Evolutionary conservation across 192 early-diverging fungal species (phyloP).

Genomic region (Backusella tarrabulga): DNA sequence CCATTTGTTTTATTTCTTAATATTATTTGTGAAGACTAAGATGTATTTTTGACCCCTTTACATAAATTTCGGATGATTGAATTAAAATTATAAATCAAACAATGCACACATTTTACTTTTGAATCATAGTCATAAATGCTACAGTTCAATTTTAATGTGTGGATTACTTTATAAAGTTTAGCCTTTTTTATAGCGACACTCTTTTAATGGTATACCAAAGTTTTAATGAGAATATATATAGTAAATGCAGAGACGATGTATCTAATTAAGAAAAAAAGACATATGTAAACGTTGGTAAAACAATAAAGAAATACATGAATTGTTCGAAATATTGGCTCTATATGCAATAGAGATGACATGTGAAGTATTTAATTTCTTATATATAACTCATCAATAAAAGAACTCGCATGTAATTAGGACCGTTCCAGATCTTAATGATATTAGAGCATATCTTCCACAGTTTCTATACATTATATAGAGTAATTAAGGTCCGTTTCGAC

Average conservation of each 20-base stretch:
- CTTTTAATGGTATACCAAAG: not conserved
- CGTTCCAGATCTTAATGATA: not conserved
- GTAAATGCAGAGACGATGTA: too few species aligned
- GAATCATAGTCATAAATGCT: not conserved
- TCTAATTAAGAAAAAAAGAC: too few species aligned
- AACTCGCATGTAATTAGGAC: not conserved
- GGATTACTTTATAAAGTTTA: not conserved
- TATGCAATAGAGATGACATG: not conserved
- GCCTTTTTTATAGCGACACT: not conserved
- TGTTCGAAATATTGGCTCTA: too few species aligned
- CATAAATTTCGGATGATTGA: not conserved
- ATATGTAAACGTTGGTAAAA: too few species aligned
- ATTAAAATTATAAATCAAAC: slow-evolving; percentile 4
- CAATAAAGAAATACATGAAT: too few species aligned
- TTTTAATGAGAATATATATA: too few species aligned
- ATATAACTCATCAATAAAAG: not conserved
- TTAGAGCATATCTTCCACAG: not conserved
- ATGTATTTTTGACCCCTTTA: not conserved
- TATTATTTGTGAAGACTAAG: not conserved
- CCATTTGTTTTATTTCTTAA: not conserved
- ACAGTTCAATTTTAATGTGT: not conserved
- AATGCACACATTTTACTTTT: not conserved
- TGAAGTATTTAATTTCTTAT: not conserved
- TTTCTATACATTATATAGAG: not conserved
- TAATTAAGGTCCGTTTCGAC: slow-evolving; percentile 3